These are phyloP conservation scores for Dactylorhiza incarnata DNA, from an alignment of 106 monocot genomes.

Conservation along the genomic window DNA sequence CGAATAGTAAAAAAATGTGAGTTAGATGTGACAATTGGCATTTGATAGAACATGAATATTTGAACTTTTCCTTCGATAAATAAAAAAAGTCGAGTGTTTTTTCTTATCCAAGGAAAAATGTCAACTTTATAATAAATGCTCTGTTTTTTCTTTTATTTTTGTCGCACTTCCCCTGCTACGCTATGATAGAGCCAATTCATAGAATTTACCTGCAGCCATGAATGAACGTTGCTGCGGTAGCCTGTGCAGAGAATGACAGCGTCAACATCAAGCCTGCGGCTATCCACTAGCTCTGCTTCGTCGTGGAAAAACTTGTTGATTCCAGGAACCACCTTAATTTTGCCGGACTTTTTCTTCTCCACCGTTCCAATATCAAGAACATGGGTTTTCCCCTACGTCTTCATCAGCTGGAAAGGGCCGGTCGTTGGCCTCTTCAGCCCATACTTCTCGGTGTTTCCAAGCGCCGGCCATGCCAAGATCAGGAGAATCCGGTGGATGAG, in stretches of 20 bases:
- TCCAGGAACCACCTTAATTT: slow-evolving; percentile 42
- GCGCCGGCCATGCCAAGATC: slow-evolving; percentile 19
- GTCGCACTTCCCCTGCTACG: too few species aligned
- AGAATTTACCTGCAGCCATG: slow-evolving; percentile 40
- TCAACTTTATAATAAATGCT: too few species aligned
- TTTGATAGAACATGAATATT: too few species aligned
- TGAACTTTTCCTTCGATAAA: too few species aligned
- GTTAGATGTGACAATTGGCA: too few species aligned
- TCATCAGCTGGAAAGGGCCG: slow-evolving; percentile 52
- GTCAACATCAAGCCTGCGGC: slow-evolving; percentile 20
- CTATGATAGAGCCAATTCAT: too few species aligned
- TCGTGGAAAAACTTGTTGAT: slow-evolving; percentile 25
- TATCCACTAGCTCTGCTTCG: slow-evolving; percentile 35
- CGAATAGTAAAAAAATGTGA: too few species aligned
- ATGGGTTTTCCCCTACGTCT: slow-evolving; percentile 42
- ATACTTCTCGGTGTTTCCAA: slow-evolving; percentile 34
- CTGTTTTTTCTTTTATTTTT: too few species aligned
- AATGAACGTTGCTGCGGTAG: slow-evolving; percentile 48
- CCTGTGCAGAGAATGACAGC: slow-evolving; percentile 25
- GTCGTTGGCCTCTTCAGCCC: slow-evolving; percentile 27
- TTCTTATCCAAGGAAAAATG: too few species aligned
- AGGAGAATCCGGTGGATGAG: slow-evolving; percentile 35
- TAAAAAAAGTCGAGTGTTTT: too few species aligned
- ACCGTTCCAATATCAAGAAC: slow-evolving; percentile 48
- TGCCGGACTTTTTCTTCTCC: slow-evolving; percentile 36